Percentiles rank a stretch among this genome's conserved stretches.
Conservation (phyloP, 768 basidiomycete species). For the Pulveroboletus frians region DNA sequence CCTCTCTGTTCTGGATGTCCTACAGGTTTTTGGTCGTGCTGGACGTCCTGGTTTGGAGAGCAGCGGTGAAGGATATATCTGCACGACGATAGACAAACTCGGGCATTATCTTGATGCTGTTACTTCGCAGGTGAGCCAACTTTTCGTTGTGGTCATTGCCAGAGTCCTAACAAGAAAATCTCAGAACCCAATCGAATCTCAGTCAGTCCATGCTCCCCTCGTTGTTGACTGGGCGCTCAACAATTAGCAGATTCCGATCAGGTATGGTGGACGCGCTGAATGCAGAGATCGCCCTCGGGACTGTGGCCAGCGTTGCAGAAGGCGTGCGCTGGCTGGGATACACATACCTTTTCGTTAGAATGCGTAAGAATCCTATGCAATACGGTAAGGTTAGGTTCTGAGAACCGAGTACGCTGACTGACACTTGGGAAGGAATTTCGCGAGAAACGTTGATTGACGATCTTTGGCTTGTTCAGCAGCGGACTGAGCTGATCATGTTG, state of each 20-base stretch:
- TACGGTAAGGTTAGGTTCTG: conserved; percentile 52
- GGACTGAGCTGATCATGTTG: conserved; percentile 57
- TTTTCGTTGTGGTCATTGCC: background rate
- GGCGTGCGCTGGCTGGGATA: conserved; percentile 95
- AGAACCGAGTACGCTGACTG: background rate
- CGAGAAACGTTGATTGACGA: conserved; percentile 67
- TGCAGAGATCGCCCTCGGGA: conserved; percentile 92
- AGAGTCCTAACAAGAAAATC: background rate
- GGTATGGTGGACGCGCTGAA: conserved; percentile 91
- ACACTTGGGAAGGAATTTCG: conserved; percentile 53
- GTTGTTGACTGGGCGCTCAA: background rate
- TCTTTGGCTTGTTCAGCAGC: conserved; percentile 63
- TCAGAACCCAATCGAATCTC: conserved; percentile 93
- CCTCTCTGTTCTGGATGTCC: conserved; percentile 88
- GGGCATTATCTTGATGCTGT: conserved; percentile 85
- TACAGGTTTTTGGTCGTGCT: conserved; percentile 97
- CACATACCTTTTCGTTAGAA: conserved; percentile 93
- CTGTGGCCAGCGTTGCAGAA: conserved; percentile 81
- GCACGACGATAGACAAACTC: conserved; percentile 90
- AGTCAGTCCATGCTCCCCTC: conserved; percentile 43
- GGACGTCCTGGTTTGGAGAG: conserved; percentile 83
- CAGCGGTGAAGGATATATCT: conserved; percentile 96
- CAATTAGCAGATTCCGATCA: conserved; percentile 54
- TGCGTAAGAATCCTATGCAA: conserved; percentile 84
- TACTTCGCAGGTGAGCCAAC: conserved; percentile 64